Conservation (phyloP, 1,284 basidiomycete genomes). For the Cutaneotrichosporon sp. region DNA sequence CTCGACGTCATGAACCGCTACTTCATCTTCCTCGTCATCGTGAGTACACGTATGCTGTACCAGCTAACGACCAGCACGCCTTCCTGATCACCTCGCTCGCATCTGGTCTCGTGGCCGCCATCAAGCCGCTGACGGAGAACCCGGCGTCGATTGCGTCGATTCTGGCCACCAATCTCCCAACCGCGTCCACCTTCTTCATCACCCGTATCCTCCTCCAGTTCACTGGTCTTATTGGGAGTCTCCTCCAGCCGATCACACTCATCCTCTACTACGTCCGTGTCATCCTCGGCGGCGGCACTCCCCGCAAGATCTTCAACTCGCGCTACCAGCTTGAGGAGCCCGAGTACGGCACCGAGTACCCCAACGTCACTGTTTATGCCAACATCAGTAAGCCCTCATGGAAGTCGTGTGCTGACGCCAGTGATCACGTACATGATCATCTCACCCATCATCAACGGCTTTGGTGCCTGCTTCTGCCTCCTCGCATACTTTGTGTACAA, state of each 20-base stretch:
- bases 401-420: constrained; percentile 37
- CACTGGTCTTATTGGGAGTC: constrained; percentile 48
- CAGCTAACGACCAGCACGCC: constrained; percentile 50
- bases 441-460: constrained; percentile 90
- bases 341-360: constrained; percentile 81
- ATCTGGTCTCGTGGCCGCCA: constrained; percentile 63
- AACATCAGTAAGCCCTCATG: constrained; percentile 66
- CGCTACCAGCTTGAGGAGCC: constrained; percentile 47
- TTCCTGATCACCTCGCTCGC: constrained; percentile 71
- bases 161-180: constrained; percentile 65
- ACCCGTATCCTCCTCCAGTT: constrained; percentile 64
- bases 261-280: constrained; percentile 67
- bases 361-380: constrained; percentile 66
- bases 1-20: constrained; percentile 73
- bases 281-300: constrained; percentile 57
- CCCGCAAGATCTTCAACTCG: constrained; percentile 55
- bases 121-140: constrained; percentile 40
- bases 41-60: constrained; percentile 41
- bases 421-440: constrained; percentile 82
- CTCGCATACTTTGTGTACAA: constrained; percentile 85
- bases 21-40: constrained; percentile 71
- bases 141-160: constrained; percentile 60
- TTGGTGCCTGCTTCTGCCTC: constrained; percentile 79
- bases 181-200: constrained; percentile 76
- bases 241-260: constrained; percentile 66